Base-by-base conservation (phyloP, 2,329 filamentous ascomycete species). In the Neofusicoccum parvum region DNA sequence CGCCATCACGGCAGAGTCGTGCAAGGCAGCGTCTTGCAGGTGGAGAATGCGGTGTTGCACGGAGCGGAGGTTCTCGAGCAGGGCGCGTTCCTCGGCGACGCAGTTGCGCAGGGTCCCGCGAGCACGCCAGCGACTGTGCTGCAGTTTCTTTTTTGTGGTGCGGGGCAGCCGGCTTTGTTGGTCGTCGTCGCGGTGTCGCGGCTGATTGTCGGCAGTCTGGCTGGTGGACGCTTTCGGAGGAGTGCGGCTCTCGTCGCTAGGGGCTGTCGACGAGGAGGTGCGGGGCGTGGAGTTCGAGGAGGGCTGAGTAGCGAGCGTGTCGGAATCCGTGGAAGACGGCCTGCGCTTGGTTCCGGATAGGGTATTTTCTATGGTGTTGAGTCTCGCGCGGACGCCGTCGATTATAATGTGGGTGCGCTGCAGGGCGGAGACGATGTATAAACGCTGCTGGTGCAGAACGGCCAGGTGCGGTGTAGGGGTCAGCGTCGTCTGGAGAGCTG, bases 81-180 rank as follows among this genome's bases (percentile, higher is more conserved):
- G 64, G 5, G 54, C 64, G 12, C 37, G 14, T 45, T 65, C 20
- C 27, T 65, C 64, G 20, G 36, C 23, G 9, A 41, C 11, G 37
- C 53, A 59, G 64, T 59, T 60, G 53, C 64, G 53, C 36, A 65
- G 32, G 5, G 64, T 51, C 5, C 53, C 20, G 15, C 54, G 53
- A 56, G 54, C 64, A 14, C 64, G 64, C 64, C 64, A 65, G 64
- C 64, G 64, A n/a, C 32, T 60, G 36, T 65, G 54, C 27, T 65
- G 53, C 20, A 65, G 46, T 27, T 60, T 65, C 56, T 65, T 65
- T 36, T 53, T 65, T 15, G 45, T 43, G 7, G 53, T 23, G n/a
- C 62, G 62, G 7, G 39, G 32, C 15, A 65, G 62, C 3, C 32
- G 36, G 20, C 27, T 34, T 2, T 39, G 62, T 37, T 45, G 32